Conservation (phyloP, 2,329 filamentous ascomycete species). For the Rutstroemia sp. region DNA sequence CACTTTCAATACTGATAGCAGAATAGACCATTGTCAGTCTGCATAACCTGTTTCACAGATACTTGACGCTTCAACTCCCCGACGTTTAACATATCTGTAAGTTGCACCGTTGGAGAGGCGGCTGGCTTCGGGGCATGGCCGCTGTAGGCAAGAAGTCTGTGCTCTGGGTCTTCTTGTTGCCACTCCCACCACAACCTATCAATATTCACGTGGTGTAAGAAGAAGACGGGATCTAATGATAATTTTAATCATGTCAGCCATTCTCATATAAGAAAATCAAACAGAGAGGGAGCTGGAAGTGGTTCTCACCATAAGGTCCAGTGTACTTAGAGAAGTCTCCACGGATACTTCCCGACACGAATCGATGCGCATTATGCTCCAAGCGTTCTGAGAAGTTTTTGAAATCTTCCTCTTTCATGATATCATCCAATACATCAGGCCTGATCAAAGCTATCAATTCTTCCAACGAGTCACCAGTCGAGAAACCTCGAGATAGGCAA, state of each 20-base stretch:
- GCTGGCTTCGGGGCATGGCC: background rate
- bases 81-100: constrained; percentile 19
- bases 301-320: background rate
- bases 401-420: background rate
- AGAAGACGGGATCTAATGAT: constrained; percentile 33
- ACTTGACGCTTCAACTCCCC: constrained; percentile 17
- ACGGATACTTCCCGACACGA: background rate
- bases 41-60: constrained; percentile 19
- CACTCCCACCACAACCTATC: constrained; percentile 29
- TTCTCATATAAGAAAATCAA: background rate
- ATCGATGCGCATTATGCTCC: background rate
- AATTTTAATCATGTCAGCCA: background rate
- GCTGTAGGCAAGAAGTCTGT: constrained; percentile 14
- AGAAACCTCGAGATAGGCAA: background rate
- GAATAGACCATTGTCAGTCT: constrained; percentile 18
- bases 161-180: constrained; percentile 20
- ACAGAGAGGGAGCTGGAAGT: background rate
- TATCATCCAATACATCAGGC: background rate
- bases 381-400: background rate
- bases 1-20: constrained; percentile 22
- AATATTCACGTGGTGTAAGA: constrained; percentile 23
- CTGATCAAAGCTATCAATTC: background rate
- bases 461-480: background rate
- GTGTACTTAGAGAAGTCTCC: background rate
- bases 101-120: background rate